Base-by-base conservation (phyloP, 176 grass and related monocot genomes). In the Avena insularis region DNA sequence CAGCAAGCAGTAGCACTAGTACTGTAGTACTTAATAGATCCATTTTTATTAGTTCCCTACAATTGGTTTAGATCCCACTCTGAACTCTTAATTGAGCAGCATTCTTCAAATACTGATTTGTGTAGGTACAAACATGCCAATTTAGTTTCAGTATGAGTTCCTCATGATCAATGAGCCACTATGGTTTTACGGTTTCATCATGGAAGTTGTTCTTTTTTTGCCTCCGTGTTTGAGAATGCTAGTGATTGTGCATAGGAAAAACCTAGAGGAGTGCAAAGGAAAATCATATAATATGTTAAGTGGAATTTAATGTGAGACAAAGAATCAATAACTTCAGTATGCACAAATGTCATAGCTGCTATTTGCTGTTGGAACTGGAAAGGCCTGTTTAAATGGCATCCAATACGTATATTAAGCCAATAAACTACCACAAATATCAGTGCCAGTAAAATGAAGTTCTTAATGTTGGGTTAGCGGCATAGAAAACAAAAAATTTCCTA, bases 71-170 rank as follows among this genome's bases (percentile, higher is more conserved):
- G 6, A 68, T 48, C 79, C 43, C 27, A 46, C 36, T 80, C 9
- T 84, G 14, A 48, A 73, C 65, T 43, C 6, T 65, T 46, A 7
- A 53, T 20, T 65, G 69, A 55, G 58, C 16, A 66, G 2, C 40
- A 73, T 64, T 79, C 33, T 84, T 84, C 74, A 54, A 43, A 46
- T 23, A 64, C 17, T 79, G 66, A 84, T 75, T 85, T 72, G 27
- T 33, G 40, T 54, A 54, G 13, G 38, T 71, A 60, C 53, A 79
- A 11, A 61, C 5, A 43, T 79, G 21, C 45, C 66, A 51, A 84
- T 45, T 49, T 72, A 84, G n/a, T 40, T 36, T 46, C 82, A 36
- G 11, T 58, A 56, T 21, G 35, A 68, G 29, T 66, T 66, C 35
- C 21, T 16, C 46, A 48, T 55, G n/a, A 57, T 71, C 54, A 85